Evolutionary conservation across 1,284 basidiomycete species (phyloP).

Genomic region (Ustilago nuda): DNA sequence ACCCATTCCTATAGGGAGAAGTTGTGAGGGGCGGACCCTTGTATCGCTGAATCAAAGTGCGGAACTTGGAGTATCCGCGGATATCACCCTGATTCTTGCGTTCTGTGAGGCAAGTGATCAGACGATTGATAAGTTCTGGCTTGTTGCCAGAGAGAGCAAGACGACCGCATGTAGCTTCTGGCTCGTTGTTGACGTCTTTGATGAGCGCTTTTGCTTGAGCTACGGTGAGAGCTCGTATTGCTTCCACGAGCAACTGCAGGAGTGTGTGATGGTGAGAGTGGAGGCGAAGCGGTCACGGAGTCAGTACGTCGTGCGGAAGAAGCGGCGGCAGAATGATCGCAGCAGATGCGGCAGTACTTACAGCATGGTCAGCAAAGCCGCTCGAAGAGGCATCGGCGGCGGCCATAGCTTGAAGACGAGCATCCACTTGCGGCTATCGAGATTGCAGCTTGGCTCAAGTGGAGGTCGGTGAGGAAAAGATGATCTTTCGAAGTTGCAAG

Average conservation of each 20-base stretch:
- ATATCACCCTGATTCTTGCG: constrained; percentile 32
- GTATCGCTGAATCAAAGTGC: constrained; percentile 42
- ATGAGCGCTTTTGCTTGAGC: constrained; percentile 57
- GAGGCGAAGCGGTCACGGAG: not conserved
- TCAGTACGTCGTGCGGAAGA: constrained; percentile 7
- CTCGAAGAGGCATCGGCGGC: constrained; percentile 22
- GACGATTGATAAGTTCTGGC: constrained; percentile 46
- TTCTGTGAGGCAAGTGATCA: constrained; percentile 34
- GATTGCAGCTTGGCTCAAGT: constrained; percentile 12
- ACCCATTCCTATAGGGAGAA: constrained; percentile 19
- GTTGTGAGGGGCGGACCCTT: constrained; percentile 14
- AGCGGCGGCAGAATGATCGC: not conserved
- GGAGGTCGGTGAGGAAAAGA: constrained; percentile 18
- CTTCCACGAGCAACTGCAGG: constrained; percentile 26
- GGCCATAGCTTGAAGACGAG: constrained; percentile 27
- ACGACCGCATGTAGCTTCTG: constrained; percentile 31
- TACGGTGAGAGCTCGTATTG: constrained; percentile 51
- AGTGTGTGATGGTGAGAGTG: not conserved
- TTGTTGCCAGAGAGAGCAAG: constrained; percentile 58
- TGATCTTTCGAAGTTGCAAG: not conserved
- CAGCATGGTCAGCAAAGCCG: constrained; percentile 40
- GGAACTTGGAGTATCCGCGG: constrained; percentile 42
- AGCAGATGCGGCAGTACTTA: constrained; percentile 7
- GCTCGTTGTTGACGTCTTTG: constrained; percentile 57
- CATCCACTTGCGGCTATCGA: constrained; percentile 16